Percentiles rank a stretch among this genome's conserved stretches.
Conservation (phyloP, 352 stramenopile species). For the Pythium oligandrum region DNA sequence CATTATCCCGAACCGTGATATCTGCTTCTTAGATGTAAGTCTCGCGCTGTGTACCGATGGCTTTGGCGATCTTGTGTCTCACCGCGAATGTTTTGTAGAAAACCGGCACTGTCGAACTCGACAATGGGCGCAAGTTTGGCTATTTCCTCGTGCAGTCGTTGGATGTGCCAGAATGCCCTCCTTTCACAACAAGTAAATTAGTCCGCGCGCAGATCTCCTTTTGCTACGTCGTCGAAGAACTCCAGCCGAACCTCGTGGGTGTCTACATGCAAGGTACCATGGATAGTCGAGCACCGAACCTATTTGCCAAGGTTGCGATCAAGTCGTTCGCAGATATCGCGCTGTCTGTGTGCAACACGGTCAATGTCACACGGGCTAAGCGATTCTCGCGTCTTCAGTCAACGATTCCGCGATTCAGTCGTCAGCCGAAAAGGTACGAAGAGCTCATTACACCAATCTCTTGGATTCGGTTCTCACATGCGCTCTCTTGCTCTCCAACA, state of each 20-base stretch:
- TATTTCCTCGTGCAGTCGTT: conserved; percentile 20
- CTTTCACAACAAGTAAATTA: neutral
- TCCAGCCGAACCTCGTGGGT: conserved; percentile 12
- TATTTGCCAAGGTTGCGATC: conserved; percentile 8
- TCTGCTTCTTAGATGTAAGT: conserved; percentile 17
- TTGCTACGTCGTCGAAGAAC: conserved; percentile 24
- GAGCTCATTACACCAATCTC: too few relatives aligned
- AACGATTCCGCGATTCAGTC: neutral
- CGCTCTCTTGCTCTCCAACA: neutral
- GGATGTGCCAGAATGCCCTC: conserved; percentile 15
- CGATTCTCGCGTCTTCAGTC: conserved; percentile 7
- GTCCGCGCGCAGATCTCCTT: conserved; percentile 9
- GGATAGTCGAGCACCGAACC: neutral
- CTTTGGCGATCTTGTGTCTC: too few relatives aligned
- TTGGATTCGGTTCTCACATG: too few relatives aligned
- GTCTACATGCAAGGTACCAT: conserved; percentile 21
- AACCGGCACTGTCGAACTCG: conserved; percentile 12
- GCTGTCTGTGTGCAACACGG: conserved; percentile 4
- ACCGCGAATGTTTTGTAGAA: conserved; percentile 6
- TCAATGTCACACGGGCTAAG: conserved; percentile 10
- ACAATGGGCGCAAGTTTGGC: conserved; percentile 13
- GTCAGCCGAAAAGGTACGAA: neutral
- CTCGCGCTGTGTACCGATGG: too few relatives aligned
- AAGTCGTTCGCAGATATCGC: conserved; percentile 16
- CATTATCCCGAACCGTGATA: conserved; percentile 13